These are phyloP conservation scores for Rhododendron kiyosumense DNA, from an alignment of 148 eudicot species.

Conservation along the genomic window DNA sequence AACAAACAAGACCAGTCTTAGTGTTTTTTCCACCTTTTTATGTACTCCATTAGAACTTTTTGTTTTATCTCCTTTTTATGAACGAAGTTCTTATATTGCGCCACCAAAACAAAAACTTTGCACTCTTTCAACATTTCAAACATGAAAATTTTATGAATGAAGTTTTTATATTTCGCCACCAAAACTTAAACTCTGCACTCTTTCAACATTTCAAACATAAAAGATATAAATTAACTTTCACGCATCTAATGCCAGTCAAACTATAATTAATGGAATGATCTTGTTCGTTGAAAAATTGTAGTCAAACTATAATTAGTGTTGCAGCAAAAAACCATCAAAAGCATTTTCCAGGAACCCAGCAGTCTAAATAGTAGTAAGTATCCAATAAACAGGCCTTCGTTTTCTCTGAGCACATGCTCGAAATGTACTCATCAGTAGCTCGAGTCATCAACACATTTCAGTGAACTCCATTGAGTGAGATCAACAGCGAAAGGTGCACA, in stretches of 20 bases:
- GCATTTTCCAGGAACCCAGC: background rate
- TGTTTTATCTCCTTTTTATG: background rate
- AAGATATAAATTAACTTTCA: background rate
- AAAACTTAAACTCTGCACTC: background rate
- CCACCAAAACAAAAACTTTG: background rate
- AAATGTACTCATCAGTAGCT: background rate
- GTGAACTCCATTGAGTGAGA: constrained; percentile 21
- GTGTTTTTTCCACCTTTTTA: background rate
- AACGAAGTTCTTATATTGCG: background rate
- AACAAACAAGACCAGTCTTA: no score
- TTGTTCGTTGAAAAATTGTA: no score
- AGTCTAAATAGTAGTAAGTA: background rate
- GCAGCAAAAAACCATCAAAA: background rate
- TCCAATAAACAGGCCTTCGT: background rate
- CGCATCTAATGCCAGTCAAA: background rate
- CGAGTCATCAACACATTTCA: background rate
- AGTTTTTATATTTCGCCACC: background rate
- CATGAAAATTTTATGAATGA: background rate
- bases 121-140: background rate
- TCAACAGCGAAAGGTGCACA: constrained; percentile 64
- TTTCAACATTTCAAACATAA: background rate
- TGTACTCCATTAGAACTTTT: background rate
- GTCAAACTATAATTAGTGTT: background rate
- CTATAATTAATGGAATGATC: background rate
- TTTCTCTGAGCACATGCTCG: background rate